Base-by-base conservation (phyloP, 2,329 filamentous ascomycete species). In the Fusarium compactum region DNA sequence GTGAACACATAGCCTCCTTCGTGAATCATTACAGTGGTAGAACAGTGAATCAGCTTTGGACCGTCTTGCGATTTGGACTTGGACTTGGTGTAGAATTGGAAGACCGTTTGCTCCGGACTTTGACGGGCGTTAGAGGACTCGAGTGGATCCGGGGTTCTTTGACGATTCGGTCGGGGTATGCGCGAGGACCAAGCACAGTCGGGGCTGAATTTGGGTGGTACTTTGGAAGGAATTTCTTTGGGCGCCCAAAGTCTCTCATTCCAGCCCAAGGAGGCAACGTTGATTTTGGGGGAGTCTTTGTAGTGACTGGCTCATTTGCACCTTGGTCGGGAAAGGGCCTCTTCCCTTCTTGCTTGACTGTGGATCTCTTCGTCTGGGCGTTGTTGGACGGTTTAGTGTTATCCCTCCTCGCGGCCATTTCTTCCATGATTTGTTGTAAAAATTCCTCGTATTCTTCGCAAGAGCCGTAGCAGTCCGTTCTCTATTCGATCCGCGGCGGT, bases 401-500 rank as follows among this genome's bases (percentile, higher is more conserved):
- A 16, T 10, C 25, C 10, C 5, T 7, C 15, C 14, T 40, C 44
- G 22, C 27, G 8, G 38, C 6, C 43, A 41, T 11, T 25, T 24
- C 27, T 41, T 56, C 53, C 44, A 57, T 62, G 14, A 70, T 45
- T 44, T 70, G 61, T 46, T 45, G 60, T 14, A 78, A 18, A 34
- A 75, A 62, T 48, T 69, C 69, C 43, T 78, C 77, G 62, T 77
- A 78, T 56, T 71, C 65, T 64, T 75, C 68, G 64, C 62, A 74
- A 65, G 74, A 74, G 72, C 78, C 77, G 65, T 72, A 76, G 67
- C 77, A 76, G 66, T 75, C 63, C 74, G 78, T 74, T 71, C 72
- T 74, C 79, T 82, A 83, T 72, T 83, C 81, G 72, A 83, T 83
- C 67, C 81, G 80, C 68, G 81, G 81, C 12, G 81, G 81, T 70